phyloP scores from a whole-genome alignment of 73 alveolate genomes.

The Paramecium octaurelia region DNA sequence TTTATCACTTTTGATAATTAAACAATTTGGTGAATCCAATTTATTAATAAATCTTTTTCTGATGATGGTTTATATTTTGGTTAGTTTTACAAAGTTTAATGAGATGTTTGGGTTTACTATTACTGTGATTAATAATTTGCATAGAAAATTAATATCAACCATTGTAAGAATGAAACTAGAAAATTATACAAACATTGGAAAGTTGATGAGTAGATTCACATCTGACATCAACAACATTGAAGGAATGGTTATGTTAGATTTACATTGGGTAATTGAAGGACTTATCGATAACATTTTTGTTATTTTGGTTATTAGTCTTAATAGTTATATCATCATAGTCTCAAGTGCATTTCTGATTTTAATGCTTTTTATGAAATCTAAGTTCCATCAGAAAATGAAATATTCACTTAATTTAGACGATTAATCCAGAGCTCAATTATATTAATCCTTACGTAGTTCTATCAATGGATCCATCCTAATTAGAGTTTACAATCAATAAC shows the following conservation, averaged over 20 bases:
- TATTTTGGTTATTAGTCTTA: neutral
- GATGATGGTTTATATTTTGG: neutral
- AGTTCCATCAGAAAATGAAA: neutral
- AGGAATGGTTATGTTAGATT: conserved; percentile 32
- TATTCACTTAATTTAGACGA: conserved; percentile 4
- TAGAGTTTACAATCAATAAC: conserved; percentile 2
- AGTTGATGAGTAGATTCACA: conserved; percentile 34
- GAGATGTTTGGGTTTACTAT: conserved; percentile 15
- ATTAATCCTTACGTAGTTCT: neutral
- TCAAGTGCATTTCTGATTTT: neutral
- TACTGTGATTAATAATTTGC: neutral
- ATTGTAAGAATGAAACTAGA: neutral
- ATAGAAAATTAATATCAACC: conserved; percentile 22
- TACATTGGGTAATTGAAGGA: conserved; percentile 41
- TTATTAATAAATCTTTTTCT: neutral
- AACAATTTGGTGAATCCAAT: neutral
- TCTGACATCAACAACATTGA: conserved; percentile 26
- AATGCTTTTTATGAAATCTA: conserved; percentile 5
- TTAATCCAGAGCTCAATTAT: neutral
- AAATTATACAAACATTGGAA: neutral
- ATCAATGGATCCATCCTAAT: neutral
- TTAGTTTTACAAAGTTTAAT: neutral
- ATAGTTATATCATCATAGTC: neutral
- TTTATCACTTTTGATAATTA: neutral
- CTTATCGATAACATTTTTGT: conserved; percentile 4